These are phyloP conservation scores for Calonectria pseudoreteaudii DNA, from an alignment of 2,329 filamentous ascomycete species.

Conservation along the genomic window DNA sequence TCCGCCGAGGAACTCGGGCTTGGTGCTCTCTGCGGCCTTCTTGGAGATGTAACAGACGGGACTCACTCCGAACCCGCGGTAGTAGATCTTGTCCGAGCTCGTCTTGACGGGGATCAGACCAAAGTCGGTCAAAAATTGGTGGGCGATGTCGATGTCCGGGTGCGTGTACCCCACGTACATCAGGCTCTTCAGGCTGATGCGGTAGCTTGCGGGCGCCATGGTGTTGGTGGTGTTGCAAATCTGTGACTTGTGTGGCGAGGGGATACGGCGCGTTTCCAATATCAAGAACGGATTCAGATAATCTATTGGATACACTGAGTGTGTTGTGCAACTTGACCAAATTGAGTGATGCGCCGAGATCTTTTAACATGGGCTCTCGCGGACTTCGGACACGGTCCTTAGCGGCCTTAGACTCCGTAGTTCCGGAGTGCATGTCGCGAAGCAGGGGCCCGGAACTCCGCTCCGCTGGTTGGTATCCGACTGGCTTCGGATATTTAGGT, in stretches of 20 bases:
- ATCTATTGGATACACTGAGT: background rate
- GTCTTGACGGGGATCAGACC: background rate
- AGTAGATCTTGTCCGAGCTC: background rate
- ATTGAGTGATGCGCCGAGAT: background rate
- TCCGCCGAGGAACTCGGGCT: background rate
- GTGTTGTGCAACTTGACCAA: background rate
- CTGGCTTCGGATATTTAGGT: background rate
- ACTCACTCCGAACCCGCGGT: background rate
- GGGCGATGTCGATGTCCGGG: background rate
- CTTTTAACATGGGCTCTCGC: background rate
- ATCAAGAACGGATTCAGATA: too few species aligned
- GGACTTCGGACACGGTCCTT: background rate
- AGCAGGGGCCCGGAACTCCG: background rate
- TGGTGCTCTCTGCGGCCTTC: background rate
- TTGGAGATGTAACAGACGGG: background rate
- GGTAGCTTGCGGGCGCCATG: background rate
- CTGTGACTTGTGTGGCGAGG: too few species aligned
- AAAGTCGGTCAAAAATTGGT: background rate
- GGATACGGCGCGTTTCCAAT: background rate
- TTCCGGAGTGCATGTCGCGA: background rate
- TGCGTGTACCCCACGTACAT: background rate
- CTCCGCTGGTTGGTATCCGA: background rate
- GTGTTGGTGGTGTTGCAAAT: background rate
- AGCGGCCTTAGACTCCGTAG: background rate
- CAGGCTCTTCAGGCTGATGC: background rate